These are phyloP conservation scores for Mycena floridula DNA, from an alignment of 768 basidiomycete species.

Conservation along the genomic window DNA sequence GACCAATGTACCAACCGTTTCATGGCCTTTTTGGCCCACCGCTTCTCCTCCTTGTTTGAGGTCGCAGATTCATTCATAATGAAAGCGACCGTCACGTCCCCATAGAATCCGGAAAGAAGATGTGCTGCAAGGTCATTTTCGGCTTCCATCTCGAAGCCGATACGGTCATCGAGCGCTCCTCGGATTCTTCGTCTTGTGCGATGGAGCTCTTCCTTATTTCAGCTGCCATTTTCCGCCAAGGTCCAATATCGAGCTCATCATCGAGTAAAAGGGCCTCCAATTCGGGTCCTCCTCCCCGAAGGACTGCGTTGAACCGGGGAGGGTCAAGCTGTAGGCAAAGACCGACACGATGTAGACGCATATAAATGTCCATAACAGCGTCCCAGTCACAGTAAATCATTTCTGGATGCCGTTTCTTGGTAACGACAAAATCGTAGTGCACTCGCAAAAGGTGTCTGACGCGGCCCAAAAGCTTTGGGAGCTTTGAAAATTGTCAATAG, in stretches of 20 bases:
- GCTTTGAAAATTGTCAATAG: slow-evolving; percentile 7
- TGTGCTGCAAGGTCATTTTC: slow-evolving; percentile 16
- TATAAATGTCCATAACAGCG: slow-evolving; percentile 15
- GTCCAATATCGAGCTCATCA: slow-evolving; percentile 20
- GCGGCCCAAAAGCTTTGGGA: slow-evolving; percentile 17
- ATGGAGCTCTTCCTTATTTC: slow-evolving; percentile 7
- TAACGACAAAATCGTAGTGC: slow-evolving; percentile 16
- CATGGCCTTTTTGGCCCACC: slow-evolving; percentile 13
- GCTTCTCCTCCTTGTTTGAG: slow-evolving; percentile 10
- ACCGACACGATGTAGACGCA: slow-evolving; percentile 18
- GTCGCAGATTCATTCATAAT: slow-evolving; percentile 10
- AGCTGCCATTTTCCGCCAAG: slow-evolving; percentile 14
- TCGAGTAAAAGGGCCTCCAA: slow-evolving; percentile 20
- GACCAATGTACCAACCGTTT: slow-evolving; percentile 16
- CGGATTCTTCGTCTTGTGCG: slow-evolving; percentile 18
- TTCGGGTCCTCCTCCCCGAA: slow-evolving; percentile 11
- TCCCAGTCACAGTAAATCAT: slow-evolving; percentile 20
- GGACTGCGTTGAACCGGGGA: slow-evolving; percentile 14
- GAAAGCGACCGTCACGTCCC: slow-evolving; percentile 19
- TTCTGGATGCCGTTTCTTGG: slow-evolving; percentile 10
- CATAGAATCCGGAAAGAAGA: slow-evolving; percentile 17
- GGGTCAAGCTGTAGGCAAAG: slow-evolving; percentile 18
- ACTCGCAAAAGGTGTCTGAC: slow-evolving; percentile 19
- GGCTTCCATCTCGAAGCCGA: slow-evolving; percentile 16
- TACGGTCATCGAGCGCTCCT: slow-evolving; percentile 17